Conservation (phyloP, 2,329 filamentous ascomycete genomes). For the Xylariomycetidae sp. region DNA sequence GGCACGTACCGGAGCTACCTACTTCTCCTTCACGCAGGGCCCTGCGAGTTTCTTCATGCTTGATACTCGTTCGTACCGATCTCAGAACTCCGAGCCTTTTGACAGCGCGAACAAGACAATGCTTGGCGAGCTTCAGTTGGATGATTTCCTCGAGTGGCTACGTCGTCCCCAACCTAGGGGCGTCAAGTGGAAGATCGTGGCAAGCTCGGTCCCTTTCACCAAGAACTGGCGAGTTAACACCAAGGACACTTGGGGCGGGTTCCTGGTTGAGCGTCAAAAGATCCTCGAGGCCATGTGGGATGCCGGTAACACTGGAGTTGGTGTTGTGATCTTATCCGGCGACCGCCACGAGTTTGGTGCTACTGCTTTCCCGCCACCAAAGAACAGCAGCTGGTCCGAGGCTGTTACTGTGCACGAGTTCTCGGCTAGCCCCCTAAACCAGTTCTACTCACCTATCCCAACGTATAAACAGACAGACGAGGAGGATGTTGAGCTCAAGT, state of each 20-base stretch:
- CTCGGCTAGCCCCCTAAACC: conserved; percentile 81
- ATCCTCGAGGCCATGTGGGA: conserved; percentile 93
- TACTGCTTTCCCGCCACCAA: conserved; percentile 66
- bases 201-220: conserved; percentile 88
- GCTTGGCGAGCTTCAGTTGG: conserved; percentile 73
- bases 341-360: conserved; percentile 97
- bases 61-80: conserved; percentile 84
- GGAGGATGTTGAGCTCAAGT: conserved; percentile 81
- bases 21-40: conserved; percentile 84
- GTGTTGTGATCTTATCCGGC: conserved; percentile 79
- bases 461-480: conserved; percentile 78
- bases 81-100: conserved; percentile 54
- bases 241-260: conserved; percentile 91
- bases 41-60: conserved; percentile 92
- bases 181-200: conserved; percentile 88
- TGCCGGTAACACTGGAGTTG: conserved; percentile 65
- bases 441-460: conserved; percentile 83
- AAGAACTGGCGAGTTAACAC: conserved; percentile 93
- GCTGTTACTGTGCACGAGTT: conserved; percentile 77
- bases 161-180: conserved; percentile 64
- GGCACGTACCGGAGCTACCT: conserved; percentile 57
- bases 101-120: conserved; percentile 71
- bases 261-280: conserved; percentile 69
- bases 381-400: conserved; percentile 54
- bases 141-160: conserved; percentile 74